Percentiles rank a stretch among this genome's conserved stretches.
Evolutionary conservation across 1,284 basidiomycete genomes (phyloP).

Genomic region (Amylostereum areolatum): DNA sequence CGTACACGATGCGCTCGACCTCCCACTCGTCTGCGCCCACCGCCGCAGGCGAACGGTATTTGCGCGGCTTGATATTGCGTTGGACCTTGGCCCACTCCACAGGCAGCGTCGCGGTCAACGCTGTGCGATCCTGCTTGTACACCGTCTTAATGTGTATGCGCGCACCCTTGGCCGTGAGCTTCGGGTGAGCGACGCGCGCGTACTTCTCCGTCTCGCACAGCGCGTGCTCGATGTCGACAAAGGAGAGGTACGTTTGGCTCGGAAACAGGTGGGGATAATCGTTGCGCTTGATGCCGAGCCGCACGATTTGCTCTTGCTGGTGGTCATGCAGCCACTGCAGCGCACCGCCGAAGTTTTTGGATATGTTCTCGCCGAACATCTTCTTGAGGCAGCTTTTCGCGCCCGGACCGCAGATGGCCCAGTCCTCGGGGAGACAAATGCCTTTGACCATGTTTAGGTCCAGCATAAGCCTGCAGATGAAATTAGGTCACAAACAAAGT

Average conservation of each 20-base stretch:
- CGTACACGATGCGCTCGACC: constrained; percentile 29
- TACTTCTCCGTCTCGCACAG: constrained; percentile 42
- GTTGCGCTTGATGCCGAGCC: constrained; percentile 23
- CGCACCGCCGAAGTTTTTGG: constrained; percentile 26
- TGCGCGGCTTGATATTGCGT: no score
- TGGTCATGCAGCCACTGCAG: constrained; percentile 31
- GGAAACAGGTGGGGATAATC: constrained; percentile 22
- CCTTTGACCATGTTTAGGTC: constrained; percentile 37
- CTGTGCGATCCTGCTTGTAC: constrained; percentile 11
- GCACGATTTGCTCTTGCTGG: constrained; percentile 31
- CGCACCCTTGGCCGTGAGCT: constrained; percentile 22
- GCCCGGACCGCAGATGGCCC: constrained; percentile 36
- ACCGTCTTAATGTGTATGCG: constrained; percentile 13
- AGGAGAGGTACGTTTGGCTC: constrained; percentile 19
- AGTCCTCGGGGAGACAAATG: constrained; percentile 33
- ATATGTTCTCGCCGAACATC: constrained; percentile 32
- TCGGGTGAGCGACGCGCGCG: constrained; percentile 25
- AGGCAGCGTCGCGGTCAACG: constrained; percentile 25
- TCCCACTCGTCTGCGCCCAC: constrained; percentile 18
- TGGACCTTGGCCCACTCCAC: constrained; percentile 19
- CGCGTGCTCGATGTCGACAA: constrained; percentile 40
- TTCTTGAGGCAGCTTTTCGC: constrained; percentile 31
- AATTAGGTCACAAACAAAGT: neutral
- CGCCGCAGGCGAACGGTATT: constrained; percentile 5
- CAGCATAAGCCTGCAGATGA: constrained; percentile 26